Percentiles rank a stretch among this genome's conserved stretches.
These are phyloP conservation scores for Penicillium egyptiacum DNA, from an alignment of 495 filamentous ascomycete species.

Conservation along the genomic window DNA sequence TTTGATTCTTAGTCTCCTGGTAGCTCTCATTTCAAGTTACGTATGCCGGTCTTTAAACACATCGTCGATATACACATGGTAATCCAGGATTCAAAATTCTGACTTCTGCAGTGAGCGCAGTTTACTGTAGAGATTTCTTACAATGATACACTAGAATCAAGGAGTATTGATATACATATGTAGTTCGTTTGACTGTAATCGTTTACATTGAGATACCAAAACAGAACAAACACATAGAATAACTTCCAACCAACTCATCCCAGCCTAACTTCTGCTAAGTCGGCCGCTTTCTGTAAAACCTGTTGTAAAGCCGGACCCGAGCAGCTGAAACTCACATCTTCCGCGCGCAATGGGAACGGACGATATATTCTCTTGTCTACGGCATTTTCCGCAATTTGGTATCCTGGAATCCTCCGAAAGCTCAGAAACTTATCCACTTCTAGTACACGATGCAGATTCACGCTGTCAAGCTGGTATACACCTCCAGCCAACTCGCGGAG, in stretches of 20 bases:
- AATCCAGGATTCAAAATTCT: no score
- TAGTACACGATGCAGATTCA: neutral
- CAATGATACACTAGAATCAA: neutral
- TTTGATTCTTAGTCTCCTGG: no score
- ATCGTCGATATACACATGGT: conserved; percentile 46
- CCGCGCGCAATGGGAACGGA: neutral
- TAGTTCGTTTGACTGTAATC: neutral
- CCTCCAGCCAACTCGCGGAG: neutral
- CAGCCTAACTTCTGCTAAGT: neutral
- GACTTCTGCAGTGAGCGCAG: no score
- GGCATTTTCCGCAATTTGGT: fast-evolving
- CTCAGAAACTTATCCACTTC: neutral
- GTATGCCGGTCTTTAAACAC: conserved; percentile 41
- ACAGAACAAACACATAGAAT: neutral
- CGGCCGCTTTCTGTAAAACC: neutral
- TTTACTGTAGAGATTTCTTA: no score
- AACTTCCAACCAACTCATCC: neutral
- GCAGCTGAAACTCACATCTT: neutral
- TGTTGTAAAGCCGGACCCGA: neutral
- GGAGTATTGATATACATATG: neutral
- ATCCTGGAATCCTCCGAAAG: neutral
- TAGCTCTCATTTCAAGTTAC: no score
- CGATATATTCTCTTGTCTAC: neutral
- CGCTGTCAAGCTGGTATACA: neutral
- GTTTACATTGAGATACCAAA: neutral